Conservation (phyloP, 2,329 filamentous ascomycete species). For the Ascochyta viciae-villosae region DNA sequence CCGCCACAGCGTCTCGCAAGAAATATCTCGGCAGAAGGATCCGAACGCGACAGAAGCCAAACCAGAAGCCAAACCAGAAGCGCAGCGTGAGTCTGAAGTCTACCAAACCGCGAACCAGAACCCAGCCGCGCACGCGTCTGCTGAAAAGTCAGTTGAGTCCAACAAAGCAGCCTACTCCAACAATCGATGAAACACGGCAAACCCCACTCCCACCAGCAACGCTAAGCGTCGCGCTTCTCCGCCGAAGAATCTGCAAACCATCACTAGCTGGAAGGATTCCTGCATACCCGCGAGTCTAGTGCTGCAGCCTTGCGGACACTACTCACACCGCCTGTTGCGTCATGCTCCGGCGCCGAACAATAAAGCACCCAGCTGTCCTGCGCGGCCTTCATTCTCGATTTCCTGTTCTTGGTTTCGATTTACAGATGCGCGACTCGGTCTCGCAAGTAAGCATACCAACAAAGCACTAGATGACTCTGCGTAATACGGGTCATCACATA, state of each 20-base stretch:
- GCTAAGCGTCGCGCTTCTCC: conserved; percentile 17
- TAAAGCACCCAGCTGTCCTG: too few species aligned
- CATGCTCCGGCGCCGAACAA: too few species aligned
- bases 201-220: not conserved
- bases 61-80: not conserved
- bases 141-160: not conserved
- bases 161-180: too few species aligned
- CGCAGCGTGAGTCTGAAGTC: not conserved
- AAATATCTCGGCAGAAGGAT: not conserved
- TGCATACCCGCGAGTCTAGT: conserved; percentile 17
- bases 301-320: conserved; percentile 16
- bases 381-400: too few species aligned
- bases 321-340: too few species aligned
- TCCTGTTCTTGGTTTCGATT: too few species aligned
- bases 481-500: too few species aligned
- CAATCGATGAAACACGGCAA: not conserved
- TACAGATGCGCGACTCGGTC: too few species aligned
- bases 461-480: too few species aligned
- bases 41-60: not conserved
- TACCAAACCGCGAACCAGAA: not conserved
- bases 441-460: too few species aligned
- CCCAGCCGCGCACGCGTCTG: not conserved
- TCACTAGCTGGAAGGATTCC: conserved; percentile 13
- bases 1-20: conserved; percentile 8
- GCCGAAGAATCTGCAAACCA: conserved; percentile 16